Base-by-base conservation (phyloP, 2,329 filamentous ascomycete species). In the Ceratocystis diversiconidia region DNA sequence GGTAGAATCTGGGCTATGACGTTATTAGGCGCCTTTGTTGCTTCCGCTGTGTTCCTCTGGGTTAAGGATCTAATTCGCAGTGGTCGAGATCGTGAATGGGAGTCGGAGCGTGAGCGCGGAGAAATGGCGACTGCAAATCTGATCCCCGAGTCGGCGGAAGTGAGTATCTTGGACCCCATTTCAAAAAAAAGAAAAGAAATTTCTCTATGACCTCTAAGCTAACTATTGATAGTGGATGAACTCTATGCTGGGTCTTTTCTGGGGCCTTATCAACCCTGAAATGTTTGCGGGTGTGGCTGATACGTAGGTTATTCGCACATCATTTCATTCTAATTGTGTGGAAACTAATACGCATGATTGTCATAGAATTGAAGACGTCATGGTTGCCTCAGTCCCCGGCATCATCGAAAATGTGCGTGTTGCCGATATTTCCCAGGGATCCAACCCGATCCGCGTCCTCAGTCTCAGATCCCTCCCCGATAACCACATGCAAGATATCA, bases 261-360 rank as follows among this genome's bases (percentile, higher is more conserved):
- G 94, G 94, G 89, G 90, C 0, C 78, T 97, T 3, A 86, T 96
- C 69, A 95, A 97, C 72, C 92, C 94, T 0, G 92, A 97, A 55
- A 95, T 97, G 88, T 94, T 99, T 74, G 79, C 84, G n/a, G 84
- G 84, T 5, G 83, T 96, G 7, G 92, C 92, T n/a, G 94, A 97
- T 73, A 96, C 89, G 12, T 77, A 69, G 74, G 75, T 73, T 1
- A 1, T 5, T 28, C 1, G 1, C 50, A 17, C 19, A 3, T 22
- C 0, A 12, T 1, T 2, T 6, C 5, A 2, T 10, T 15, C 0
- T 7, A 0, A 1, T 50, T 0, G 22, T 15, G 62, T 12, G 2
- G 66, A 0, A 62, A 17, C 12, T 62, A 46, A 65, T 46, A 44
- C 43, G 25, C 7, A 46, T 17, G 6, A 2, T 22, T 32, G 36